Base-by-base conservation (phyloP, 2,329 filamentous ascomycete species). In the Colletotrichum sp. region DNA sequence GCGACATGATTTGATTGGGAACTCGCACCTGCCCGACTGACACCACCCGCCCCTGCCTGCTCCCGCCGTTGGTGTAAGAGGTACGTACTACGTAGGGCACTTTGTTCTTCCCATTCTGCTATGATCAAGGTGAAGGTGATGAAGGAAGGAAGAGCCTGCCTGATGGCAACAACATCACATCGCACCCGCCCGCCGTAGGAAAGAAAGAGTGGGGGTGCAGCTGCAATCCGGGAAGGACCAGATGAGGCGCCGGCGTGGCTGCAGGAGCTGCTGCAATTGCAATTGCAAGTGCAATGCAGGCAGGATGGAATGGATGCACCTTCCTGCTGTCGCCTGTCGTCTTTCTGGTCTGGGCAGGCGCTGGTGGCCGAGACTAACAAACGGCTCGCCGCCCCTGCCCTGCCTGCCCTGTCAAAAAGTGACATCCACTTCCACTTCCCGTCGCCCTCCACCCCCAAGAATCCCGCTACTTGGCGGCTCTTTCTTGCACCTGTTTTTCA, bases 391-490 rank as follows among this genome's bases (percentile, higher is more conserved):
- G 39, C 39, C 39, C 39, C 39, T 43, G 36, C 36, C 36, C 36
- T 39, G 30, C 30, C 59, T 34, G 59, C 59, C 28, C 43, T 52
- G 43, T 52, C 28, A 32, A 34, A 32, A 34, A 32, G 26, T 61
- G 30, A 34, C 28, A 6, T 24, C 6, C 30, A 48, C 24, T 48
- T 48, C 43, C 43, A 52, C 43, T 52, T 52, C 43, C 43, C 43
- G 43, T 52, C 0, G 43, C 43, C 43, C n/a, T 52, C 43, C 43
- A 52, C 55, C 12, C 26, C 16, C 15, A 26, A 18, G 55, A 26
- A 30, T 59, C 7, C 55, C 24, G 59, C 43, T 73, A 59, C 43
- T 52, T 52, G 69, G 70, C 73, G 73, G 69, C 73, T 72, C 69
- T 75, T 67, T 26, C 26, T n/a, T 7, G 64, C 12, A 30, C 55